Conservation (phyloP, 495 filamentous ascomycete genomes). For the Chaetomidium leptoderma region DNA sequence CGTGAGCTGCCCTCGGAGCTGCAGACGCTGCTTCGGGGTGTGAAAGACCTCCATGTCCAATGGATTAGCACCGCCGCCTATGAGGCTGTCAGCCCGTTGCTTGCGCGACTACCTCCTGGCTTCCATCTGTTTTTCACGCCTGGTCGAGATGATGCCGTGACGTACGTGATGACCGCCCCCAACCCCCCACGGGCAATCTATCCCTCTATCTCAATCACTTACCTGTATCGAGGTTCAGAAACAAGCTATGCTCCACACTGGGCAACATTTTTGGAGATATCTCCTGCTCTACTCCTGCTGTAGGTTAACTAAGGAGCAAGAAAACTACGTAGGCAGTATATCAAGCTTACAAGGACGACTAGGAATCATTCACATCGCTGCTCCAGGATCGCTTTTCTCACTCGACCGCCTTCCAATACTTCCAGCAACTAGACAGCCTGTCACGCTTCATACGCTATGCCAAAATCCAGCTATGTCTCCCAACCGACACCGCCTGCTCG, state of each 20-base stretch:
- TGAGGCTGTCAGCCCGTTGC: slow-evolving; percentile 60
- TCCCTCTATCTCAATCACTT: no score
- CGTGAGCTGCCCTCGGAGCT: slow-evolving; percentile 71
- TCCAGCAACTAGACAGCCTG: slow-evolving; percentile 56
- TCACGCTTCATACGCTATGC: slow-evolving; percentile 54
- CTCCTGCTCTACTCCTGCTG: slow-evolving; percentile 50
- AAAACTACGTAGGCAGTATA: neutral
- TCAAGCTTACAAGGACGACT: slow-evolving; percentile 10
- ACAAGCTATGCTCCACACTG: slow-evolving; percentile 58
- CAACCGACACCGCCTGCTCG: slow-evolving; percentile 34
- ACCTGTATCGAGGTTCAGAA: slow-evolving; percentile 33
- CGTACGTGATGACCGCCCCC: slow-evolving; percentile 30
- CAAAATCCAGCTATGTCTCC: slow-evolving; percentile 51
- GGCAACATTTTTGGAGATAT: slow-evolving; percentile 57
- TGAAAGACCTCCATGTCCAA: slow-evolving; percentile 72
- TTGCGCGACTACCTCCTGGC: slow-evolving; percentile 70
- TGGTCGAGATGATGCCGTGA: slow-evolving; percentile 25
- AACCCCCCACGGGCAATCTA: neutral
- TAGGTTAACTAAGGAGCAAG: slow-evolving; percentile 26
- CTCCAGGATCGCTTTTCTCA: slow-evolving; percentile 62
- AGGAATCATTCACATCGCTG: slow-evolving; percentile 66
- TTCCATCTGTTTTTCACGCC: slow-evolving; percentile 80
- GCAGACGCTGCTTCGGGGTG: slow-evolving; percentile 55
- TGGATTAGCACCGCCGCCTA: slow-evolving; percentile 63
- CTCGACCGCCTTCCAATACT: slow-evolving; percentile 65